Conservation (phyloP, 257 asterid genomes). For the Forsythia viridissima region DNA sequence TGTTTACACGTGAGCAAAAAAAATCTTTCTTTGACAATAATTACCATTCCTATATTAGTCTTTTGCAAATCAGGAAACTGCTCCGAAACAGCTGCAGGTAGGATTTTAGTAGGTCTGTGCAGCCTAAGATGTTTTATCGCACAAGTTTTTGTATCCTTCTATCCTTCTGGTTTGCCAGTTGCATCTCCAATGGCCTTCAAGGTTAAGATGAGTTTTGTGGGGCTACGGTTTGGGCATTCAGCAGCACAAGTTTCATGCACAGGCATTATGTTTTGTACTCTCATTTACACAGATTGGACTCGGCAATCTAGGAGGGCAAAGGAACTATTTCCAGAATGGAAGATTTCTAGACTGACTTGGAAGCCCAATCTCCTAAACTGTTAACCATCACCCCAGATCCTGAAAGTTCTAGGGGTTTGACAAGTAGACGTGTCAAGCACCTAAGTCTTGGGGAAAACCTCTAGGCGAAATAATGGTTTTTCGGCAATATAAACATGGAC, state of each 20-base stretch:
- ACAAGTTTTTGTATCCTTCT: no score
- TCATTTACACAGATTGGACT: conserved; percentile 49
- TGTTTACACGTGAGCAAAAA: conserved; percentile 33
- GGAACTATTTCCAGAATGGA: conserved; percentile 38
- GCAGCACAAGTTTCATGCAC: conserved; percentile 55
- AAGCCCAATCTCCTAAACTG: conserved; percentile 37
- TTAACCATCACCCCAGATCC: conserved; percentile 11
- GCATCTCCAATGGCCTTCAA: no score
- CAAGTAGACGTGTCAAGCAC: not conserved
- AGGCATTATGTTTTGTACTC: conserved; percentile 44
- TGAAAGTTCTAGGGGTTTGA: not conserved
- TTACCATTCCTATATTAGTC: conserved; percentile 40
- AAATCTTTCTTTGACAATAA: conserved; percentile 33
- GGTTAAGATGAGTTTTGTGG: no score
- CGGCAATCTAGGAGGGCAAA: conserved; percentile 46
- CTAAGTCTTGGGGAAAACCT: not conserved
- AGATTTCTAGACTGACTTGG: conserved; percentile 28
- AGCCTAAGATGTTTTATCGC: no score
- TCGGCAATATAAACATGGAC: conserved; percentile 7
- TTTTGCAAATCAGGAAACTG: no score
- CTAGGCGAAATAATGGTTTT: not conserved
- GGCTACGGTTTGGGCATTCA: conserved; percentile 25
- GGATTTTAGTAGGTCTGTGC: no score
- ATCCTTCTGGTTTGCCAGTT: no score
- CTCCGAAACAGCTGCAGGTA: no score